Evolutionary conservation across 352 stramenopile genomes (phyloP).

Genomic region (Hyaloperonospora brassicae): DNA sequence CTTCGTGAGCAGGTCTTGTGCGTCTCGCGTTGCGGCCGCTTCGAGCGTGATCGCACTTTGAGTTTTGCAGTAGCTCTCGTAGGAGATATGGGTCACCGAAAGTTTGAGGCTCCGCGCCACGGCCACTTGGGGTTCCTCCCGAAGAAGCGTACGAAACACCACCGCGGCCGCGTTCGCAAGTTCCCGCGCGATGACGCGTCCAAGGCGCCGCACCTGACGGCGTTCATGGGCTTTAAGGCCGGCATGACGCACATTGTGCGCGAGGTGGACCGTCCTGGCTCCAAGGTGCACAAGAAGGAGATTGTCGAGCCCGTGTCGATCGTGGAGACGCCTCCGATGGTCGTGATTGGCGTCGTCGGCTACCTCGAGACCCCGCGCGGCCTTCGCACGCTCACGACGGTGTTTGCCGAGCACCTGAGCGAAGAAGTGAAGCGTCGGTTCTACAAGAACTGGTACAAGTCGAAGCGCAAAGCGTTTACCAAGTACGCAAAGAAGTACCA

Average conservation of each 20-base stretch:
- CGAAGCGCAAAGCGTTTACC: slow-evolving; percentile 99
- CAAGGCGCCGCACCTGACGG: slow-evolving; percentile 96
- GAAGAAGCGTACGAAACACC: slow-evolving; percentile 99
- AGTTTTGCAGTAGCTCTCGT: slow-evolving; percentile 82
- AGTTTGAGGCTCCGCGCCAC: slow-evolving; percentile 95
- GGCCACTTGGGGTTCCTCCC: slow-evolving; percentile 98
- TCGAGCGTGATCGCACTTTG: slow-evolving; percentile 33
- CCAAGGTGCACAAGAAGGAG: slow-evolving; percentile 99
- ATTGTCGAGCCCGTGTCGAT: slow-evolving; percentile 99
- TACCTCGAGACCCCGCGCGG: slow-evolving; percentile 99
- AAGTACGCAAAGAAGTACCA: slow-evolving; percentile 99
- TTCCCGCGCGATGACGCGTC: slow-evolving; percentile 97
- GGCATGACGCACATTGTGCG: slow-evolving; percentile 99
- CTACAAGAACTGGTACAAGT: slow-evolving; percentile 99
- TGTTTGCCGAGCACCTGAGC: slow-evolving; percentile 99
- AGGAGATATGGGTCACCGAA: slow-evolving; percentile 94
- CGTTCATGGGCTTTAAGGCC: slow-evolving; percentile 99
- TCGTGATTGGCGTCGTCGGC: slow-evolving; percentile 98
- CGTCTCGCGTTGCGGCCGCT: neutral
- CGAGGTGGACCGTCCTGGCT: slow-evolving; percentile 97
- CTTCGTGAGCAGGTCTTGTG: slow-evolving; percentile 1
- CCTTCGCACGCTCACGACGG: slow-evolving; percentile 97
- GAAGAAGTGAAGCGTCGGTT: slow-evolving; percentile 99
- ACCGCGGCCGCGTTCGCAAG: slow-evolving; percentile 96
- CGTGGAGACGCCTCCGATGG: slow-evolving; percentile 98